A percentile compares a stretch with the other conserved stretches of the same genome.
Conservation (phyloP, 2,329 filamentous ascomycete species). For the Hortaea sp. region DNA sequence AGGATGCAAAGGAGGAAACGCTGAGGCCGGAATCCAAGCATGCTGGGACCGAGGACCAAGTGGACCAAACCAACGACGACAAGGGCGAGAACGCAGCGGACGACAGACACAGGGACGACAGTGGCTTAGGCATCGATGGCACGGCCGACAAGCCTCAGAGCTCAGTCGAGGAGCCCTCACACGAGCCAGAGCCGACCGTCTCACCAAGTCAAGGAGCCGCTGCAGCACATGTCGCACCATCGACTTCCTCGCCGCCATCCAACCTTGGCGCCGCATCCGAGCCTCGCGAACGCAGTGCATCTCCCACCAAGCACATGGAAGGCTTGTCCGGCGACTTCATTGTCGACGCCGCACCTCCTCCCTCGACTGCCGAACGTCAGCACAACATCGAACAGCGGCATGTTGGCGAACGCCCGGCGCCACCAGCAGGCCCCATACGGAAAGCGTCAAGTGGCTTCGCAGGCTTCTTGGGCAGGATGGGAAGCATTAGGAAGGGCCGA, state of each 20-base stretch:
- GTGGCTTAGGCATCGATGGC: not conserved
- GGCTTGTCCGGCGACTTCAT: slow-evolving; percentile 65
- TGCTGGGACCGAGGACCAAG: slow-evolving; percentile 11
- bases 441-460: slow-evolving; percentile 84
- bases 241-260: not conserved
- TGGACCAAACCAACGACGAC: slow-evolving; percentile 5
- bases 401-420: slow-evolving; percentile 19
- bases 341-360: slow-evolving; percentile 42
- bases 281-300: slow-evolving; percentile 9
- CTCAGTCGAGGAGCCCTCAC: not conserved
- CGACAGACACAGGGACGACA: not conserved
- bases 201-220: not conserved
- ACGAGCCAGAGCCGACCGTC: not conserved
- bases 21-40: slow-evolving; percentile 11
- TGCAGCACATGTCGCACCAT: not conserved
- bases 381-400: slow-evolving; percentile 13
- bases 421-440: slow-evolving; percentile 35
- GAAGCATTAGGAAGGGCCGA: slow-evolving; percentile 49
- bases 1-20: slow-evolving; percentile 63
- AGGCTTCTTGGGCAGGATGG: slow-evolving; percentile 58
- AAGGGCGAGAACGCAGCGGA: not conserved
- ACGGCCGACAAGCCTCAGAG: not conserved
- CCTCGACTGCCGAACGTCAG: slow-evolving; percentile 24
- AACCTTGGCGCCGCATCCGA: slow-evolving; percentile 9
- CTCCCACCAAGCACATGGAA: slow-evolving; percentile 36